Evolutionary conservation across 306 rosid species (phyloP).

Genomic region (Glycine soja): DNA sequence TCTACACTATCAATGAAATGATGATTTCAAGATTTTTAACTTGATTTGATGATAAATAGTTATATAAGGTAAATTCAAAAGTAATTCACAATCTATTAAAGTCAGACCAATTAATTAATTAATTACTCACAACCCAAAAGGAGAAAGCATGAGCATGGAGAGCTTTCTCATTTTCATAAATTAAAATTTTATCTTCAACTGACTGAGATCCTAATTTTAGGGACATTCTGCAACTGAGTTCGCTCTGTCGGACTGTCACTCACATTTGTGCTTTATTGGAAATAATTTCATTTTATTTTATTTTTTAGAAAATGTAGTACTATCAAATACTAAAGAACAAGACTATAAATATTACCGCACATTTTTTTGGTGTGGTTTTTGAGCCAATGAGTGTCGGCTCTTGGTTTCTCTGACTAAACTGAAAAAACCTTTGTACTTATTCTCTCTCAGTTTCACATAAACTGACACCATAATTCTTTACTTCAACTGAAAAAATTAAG

Average conservation of each 20-base stretch:
- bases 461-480: slow-evolving; percentile 25
- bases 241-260: not conserved
- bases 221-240: slow-evolving; percentile 2
- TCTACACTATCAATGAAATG: no score
- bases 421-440: slow-evolving; percentile 1
- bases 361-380: slow-evolving; percentile 11
- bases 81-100: no score
- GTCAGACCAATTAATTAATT: no score
- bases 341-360: not conserved
- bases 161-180: not conserved
- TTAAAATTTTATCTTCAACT: not conserved
- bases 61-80: no score
- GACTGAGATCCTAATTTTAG: not conserved
- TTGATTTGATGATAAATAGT: no score
- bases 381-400: slow-evolving; percentile 63
- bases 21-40: no score
- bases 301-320: no score
- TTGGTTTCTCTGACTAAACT: slow-evolving; percentile 48
- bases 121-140: no score
- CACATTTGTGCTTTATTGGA: not conserved
- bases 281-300: not conserved
- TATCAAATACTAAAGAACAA: not conserved
- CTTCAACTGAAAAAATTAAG: not conserved
- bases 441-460: not conserved
- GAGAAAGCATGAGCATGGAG: not conserved